These are phyloP conservation scores for Colletotrichum neosansevieriae DNA, from an alignment of 2,329 filamentous ascomycete genomes.

Conservation along the genomic window DNA sequence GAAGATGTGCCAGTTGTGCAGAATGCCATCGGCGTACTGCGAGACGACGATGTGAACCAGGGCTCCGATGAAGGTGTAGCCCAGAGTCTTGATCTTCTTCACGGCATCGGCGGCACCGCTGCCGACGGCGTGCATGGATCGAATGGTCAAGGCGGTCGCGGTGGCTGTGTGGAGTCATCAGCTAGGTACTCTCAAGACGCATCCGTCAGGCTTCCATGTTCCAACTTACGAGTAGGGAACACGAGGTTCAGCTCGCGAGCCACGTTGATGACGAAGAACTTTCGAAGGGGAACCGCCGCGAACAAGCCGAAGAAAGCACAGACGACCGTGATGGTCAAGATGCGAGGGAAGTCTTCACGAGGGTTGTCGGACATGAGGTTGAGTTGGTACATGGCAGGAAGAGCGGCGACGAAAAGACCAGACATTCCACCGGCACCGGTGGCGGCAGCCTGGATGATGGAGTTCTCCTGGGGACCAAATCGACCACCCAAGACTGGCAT, in stretches of 20 bases:
- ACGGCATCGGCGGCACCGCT: conserved; percentile 64
- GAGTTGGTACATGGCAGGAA: conserved; percentile 71
- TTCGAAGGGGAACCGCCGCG: conserved; percentile 71
- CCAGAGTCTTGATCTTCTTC: conserved; percentile 68
- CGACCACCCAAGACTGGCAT: conserved; percentile 64
- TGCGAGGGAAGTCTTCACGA: conserved; percentile 65
- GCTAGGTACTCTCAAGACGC: not conserved
- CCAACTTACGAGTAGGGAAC: conserved; percentile 60
- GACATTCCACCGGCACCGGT: conserved; percentile 69
- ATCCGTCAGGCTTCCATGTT: not conserved
- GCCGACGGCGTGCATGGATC: conserved; percentile 69
- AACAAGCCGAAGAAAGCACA: conserved; percentile 74
- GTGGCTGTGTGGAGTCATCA: conserved; percentile 50
- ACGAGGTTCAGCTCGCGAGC: conserved; percentile 70
- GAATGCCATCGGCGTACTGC: conserved; percentile 70
- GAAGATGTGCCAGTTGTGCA: conserved; percentile 69
- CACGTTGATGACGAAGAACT: conserved; percentile 77
- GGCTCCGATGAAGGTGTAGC: conserved; percentile 62
- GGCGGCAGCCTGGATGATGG: conserved; percentile 70
- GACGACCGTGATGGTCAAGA: conserved; percentile 71
- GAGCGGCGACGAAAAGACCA: conserved; percentile 70
- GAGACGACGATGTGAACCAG: conserved; percentile 66
- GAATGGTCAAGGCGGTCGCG: conserved; percentile 71
- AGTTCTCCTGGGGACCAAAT: conserved; percentile 73
- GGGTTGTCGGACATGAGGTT: conserved; percentile 61